phyloP scores from a whole-genome alignment of 2,329 filamentous ascomycete species.

The Arachnopeziza araneosa region DNA sequence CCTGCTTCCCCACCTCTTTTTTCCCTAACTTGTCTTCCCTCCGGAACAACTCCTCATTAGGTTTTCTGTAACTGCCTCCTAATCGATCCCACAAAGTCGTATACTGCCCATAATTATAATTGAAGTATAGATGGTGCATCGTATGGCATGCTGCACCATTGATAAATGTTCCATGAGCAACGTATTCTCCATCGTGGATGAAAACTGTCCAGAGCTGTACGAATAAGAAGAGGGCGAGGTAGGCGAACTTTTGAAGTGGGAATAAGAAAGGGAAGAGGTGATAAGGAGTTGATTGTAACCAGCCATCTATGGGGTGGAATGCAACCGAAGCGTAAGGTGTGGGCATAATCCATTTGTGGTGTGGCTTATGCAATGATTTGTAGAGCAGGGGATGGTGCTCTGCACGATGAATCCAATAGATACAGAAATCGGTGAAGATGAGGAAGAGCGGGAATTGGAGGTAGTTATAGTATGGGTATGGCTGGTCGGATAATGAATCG shows the following conservation, averaged over 20 bases:
- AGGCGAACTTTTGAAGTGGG: conserved; percentile 86
- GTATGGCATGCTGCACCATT: conserved; percentile 95
- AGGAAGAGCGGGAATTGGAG: conserved; percentile 85
- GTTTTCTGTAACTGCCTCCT: conserved; percentile 79
- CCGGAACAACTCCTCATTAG: conserved; percentile 78
- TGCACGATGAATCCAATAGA: conserved; percentile 88
- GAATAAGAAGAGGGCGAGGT: conserved; percentile 79
- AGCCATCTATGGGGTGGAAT: conserved; percentile 93
- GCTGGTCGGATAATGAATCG: conserved; percentile 69
- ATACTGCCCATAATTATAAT: conserved; percentile 93
- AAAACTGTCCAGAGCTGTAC: conserved; percentile 97
- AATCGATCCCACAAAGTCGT: conserved; percentile 88
- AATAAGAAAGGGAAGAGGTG: conserved; percentile 91
- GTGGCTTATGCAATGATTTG: conserved; percentile 89
- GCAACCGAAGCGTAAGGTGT: conserved; percentile 89
- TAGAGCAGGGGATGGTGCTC: conserved; percentile 78
- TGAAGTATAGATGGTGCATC: conserved; percentile 82
- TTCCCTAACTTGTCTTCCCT: conserved; percentile 81
- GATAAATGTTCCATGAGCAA: conserved; percentile 82
- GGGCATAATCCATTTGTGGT: conserved; percentile 99
- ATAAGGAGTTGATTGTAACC: conserved; percentile 82
- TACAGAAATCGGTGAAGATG: conserved; percentile 80
- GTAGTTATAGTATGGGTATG: conserved; percentile 71
- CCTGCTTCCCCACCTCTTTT: conserved; percentile 74
- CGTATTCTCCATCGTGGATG: conserved; percentile 93